Conservation (phyloP, 2,329 filamentous ascomycete species). For the Sporothrix inflata region DNA sequence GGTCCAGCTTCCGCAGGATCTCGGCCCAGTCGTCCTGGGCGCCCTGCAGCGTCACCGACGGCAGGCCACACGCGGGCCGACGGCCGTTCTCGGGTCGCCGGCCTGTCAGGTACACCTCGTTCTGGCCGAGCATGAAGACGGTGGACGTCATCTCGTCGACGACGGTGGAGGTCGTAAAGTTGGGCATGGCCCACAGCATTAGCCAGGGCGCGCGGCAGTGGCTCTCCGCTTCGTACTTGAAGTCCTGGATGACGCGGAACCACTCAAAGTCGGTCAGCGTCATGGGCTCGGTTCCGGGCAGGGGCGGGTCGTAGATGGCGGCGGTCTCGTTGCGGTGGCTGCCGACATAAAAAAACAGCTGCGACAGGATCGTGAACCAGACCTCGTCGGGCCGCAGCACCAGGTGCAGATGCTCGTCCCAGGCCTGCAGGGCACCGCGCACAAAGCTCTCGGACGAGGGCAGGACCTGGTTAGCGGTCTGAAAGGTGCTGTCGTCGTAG, state of each 20-base stretch:
- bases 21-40: slow-evolving; percentile 45
- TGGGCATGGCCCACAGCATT: slow-evolving; percentile 47
- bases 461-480: slow-evolving; percentile 32
- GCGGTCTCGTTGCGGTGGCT: slow-evolving; percentile 51
- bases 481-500: slow-evolving; percentile 32
- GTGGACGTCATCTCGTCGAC: slow-evolving; percentile 47
- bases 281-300: slow-evolving; percentile 47
- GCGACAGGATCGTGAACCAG: slow-evolving; percentile 58
- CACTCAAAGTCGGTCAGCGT: slow-evolving; percentile 36
- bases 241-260: slow-evolving; percentile 35
- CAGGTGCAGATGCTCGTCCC: slow-evolving; percentile 55
- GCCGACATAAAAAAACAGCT: slow-evolving; percentile 56
- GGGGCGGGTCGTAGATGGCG: slow-evolving; percentile 48
- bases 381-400: slow-evolving; percentile 57
- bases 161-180: slow-evolving; percentile 48
- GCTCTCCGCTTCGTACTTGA: slow-evolving; percentile 48
- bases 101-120: slow-evolving; percentile 43
- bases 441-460: slow-evolving; percentile 48
- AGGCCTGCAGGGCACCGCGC: slow-evolving; percentile 51
- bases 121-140: slow-evolving; percentile 51
- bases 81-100: slow-evolving; percentile 31
- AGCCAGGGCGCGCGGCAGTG: slow-evolving; percentile 48
- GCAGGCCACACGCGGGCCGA: slow-evolving; percentile 48
- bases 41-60: slow-evolving; percentile 48
- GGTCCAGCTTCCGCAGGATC: slow-evolving; percentile 48